phyloP scores from a whole-genome alignment of 176 grass and related monocot species.

The Poa pratensis region DNA sequence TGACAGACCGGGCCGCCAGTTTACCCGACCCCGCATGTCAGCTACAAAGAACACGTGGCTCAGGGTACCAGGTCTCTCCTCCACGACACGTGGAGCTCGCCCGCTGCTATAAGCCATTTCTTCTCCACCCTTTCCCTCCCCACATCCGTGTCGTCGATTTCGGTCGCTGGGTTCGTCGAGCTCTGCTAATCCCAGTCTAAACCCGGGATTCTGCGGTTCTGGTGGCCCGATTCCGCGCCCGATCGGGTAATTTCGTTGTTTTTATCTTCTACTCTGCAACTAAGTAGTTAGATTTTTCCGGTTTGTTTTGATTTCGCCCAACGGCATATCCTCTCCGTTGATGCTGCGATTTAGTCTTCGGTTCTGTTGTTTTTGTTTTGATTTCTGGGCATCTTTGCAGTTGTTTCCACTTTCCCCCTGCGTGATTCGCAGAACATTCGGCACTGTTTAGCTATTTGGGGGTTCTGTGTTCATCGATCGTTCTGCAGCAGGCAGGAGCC shows the following conservation, averaged over 20 bases:
- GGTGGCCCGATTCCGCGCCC: constrained; percentile 19
- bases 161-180: constrained; percentile 1
- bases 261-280: background rate
- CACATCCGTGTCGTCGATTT: constrained; percentile 2
- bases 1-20: background rate
- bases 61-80: no score
- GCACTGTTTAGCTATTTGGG: background rate
- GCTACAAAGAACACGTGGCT: accelerated
- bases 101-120: constrained; percentile 30
- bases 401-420: no score
- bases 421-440: background rate
- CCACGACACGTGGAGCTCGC: constrained; percentile 43
- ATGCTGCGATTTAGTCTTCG: background rate
- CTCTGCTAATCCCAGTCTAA: background rate
- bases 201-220: background rate
- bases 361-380: background rate
- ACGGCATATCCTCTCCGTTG: background rate
- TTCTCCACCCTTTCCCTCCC: constrained; percentile 24
- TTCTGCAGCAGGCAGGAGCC: background rate
- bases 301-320: constrained; percentile 15
- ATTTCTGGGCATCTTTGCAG: constrained; percentile 10
- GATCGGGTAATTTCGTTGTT: constrained; percentile 31
- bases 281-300: constrained; percentile 18
- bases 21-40: background rate
- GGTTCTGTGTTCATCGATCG: background rate